Base-by-base conservation (phyloP, 495 filamentous ascomycete genomes). In the Talaromyces wortmannii region DNA sequence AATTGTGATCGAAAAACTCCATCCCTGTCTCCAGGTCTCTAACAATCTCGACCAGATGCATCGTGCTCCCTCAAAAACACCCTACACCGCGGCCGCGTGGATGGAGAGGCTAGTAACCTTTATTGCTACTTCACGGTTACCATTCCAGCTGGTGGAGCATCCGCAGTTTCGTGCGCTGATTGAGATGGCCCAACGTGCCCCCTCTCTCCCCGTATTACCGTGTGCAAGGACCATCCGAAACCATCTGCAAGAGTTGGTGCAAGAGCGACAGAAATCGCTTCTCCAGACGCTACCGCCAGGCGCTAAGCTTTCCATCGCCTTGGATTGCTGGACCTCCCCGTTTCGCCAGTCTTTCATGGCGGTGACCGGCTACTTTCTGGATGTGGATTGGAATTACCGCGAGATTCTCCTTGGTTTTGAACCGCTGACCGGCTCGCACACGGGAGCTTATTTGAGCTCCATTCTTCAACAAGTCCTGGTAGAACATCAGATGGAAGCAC, bases 391-490 rank as follows among this genome's bases (percentile, higher is more conserved):
- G n/a, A 54, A 55, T 10, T 66, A 66, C 23, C 50, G 16, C 10
- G 52, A 62, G 57, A 12, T 61, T 3, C 44, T 66, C 7, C 58
- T 66, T 59, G 46, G 59, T 2, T 66, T 66, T 55, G 36, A 66
- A n/a, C n/a, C n/a, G n/a, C n/a, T n/a, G n/a, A n/a, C n/a, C n/a
- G n/a, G n/a, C n/a, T n/a, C n/a, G n/a, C n/a, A n/a, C n/a, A n/a
- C n/a, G n/a, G n/a, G n/a, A n/a, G n/a, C n/a, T n/a, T n/a, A n/a
- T n/a, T n/a, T n/a, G n/a, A n/a, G n/a, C n/a, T n/a, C n/a, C n/a
- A n/a, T n/a, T n/a, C n/a, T n/a, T n/a, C n/a, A n/a, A n/a, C n/a
- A n/a, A n/a, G n/a, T n/a, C n/a, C n/a, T n/a, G n/a, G n/a, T n/a
- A n/a, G n/a, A n/a, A 17, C 58, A 31, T 10, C 12, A 63, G 36